Percentiles rank a stretch among this genome's conserved stretches.
These are phyloP conservation scores for Magnolia sinica DNA, from an alignment of 164 flowering plant genomes.

Conservation along the genomic window DNA sequence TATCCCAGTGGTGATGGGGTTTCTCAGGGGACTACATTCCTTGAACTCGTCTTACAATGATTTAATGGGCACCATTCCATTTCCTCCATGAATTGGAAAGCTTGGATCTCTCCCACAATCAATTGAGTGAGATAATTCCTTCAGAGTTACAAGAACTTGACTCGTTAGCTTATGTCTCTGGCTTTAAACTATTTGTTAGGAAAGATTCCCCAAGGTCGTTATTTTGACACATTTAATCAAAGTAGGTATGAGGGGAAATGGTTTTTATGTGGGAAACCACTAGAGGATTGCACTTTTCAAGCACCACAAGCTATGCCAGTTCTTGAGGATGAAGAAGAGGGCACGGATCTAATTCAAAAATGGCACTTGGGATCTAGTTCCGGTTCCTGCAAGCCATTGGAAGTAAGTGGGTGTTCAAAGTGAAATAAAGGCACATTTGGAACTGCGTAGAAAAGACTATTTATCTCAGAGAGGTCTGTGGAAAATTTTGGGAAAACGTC, in stretches of 20 bases:
- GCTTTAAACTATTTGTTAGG: background rate
- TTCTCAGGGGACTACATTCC: background rate
- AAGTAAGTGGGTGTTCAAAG: no score
- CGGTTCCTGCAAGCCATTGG: no score
- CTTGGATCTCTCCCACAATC: background rate
- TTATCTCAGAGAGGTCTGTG: no score
- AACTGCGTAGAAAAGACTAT: no score
- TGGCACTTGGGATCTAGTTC: no score
- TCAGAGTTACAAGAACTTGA: background rate
- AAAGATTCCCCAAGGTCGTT: background rate
- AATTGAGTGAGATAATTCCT: background rate
- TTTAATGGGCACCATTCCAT: background rate
- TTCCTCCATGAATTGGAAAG: background rate
- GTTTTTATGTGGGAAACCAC: background rate
- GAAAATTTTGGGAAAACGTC: no score
- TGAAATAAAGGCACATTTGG: no score
- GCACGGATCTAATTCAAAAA: background rate
- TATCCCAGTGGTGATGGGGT: background rate
- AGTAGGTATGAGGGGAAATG: background rate
- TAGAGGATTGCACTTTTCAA: background rate
- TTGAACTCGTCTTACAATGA: background rate
- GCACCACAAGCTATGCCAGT: background rate
- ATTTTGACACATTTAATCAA: background rate
- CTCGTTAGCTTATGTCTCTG: background rate
- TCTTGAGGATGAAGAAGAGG: background rate